Evolutionary conservation across 2,329 filamentous ascomycete genomes (phyloP).

Genomic region (Aspergillaceae sp.): DNA sequence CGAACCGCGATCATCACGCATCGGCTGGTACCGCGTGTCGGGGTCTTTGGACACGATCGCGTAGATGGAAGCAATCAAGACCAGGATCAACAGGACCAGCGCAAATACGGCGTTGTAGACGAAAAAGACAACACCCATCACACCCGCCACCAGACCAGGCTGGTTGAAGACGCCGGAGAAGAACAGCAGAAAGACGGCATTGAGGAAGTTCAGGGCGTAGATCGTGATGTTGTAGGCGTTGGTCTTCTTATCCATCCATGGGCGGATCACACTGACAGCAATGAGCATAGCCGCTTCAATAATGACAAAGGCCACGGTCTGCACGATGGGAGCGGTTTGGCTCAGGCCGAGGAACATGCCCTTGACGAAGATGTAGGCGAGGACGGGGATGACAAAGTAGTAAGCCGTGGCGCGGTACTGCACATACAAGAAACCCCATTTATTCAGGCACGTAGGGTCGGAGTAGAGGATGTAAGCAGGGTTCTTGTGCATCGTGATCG

Average conservation of each 20-base stretch:
- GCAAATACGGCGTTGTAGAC: constrained; percentile 78
- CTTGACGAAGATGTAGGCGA: constrained; percentile 77
- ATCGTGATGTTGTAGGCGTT: constrained; percentile 96
- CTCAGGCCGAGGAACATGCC: constrained; percentile 77
- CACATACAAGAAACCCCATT: constrained; percentile 97
- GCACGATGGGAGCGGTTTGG: constrained; percentile 61
- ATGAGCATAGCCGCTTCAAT: constrained; percentile 75
- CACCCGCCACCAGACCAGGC: constrained; percentile 72
- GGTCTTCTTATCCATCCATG: constrained; percentile 98
- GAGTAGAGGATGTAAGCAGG: constrained; percentile 96
- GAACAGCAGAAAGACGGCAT: constrained; percentile 78
- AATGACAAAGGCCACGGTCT: constrained; percentile 73
- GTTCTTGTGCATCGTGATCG: constrained; percentile 86
- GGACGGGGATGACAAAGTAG: constrained; percentile 79
- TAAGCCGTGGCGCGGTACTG: constrained; percentile 93
- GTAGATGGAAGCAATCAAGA: constrained; percentile 67
- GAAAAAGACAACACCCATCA: constrained; percentile 85
- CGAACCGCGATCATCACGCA: constrained; percentile 90
- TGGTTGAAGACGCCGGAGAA: constrained; percentile 82
- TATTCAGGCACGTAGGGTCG: constrained; percentile 86
- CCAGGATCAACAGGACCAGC: constrained; percentile 70
- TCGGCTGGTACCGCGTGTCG: constrained; percentile 88
- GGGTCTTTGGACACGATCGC: constrained; percentile 88
- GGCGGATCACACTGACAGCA: constrained; percentile 67
- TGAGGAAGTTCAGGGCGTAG: constrained; percentile 80